A percentile compares a stretch with the other conserved stretches of the same genome.
phyloP scores from a whole-genome alignment of 768 basidiomycete species.

The Vishniacozyma victoriae region DNA sequence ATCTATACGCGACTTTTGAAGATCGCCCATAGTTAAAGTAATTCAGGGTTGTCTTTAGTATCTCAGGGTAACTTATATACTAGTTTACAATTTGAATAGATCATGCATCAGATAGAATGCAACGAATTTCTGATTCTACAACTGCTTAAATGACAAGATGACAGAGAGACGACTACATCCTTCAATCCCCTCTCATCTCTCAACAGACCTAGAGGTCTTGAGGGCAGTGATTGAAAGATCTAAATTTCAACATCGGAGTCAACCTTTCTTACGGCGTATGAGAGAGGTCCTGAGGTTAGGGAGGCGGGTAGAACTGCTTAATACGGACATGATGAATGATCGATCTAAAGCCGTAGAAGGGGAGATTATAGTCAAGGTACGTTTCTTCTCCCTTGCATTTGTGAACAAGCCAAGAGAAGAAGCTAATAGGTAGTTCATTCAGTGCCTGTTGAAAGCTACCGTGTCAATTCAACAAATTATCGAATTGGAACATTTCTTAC shows the following conservation, averaged over 20 bases:
- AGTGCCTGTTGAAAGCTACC: conserved; percentile 10
- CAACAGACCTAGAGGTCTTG: conserved; percentile 20
- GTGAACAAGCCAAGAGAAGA: background rate
- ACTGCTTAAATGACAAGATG: too few relatives aligned
- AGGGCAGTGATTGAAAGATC: conserved; percentile 14
- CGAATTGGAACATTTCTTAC: conserved; percentile 31
- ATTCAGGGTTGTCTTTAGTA: too few relatives aligned
- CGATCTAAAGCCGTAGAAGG: background rate
- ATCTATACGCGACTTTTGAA: too few relatives aligned
- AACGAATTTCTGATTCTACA: too few relatives aligned
- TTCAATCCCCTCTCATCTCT: conserved; percentile 18
- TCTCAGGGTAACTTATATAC: too few relatives aligned
- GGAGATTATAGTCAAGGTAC: too few relatives aligned
- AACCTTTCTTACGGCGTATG: conserved; percentile 25
- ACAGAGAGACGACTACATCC: too few relatives aligned
- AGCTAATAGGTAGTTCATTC: background rate
- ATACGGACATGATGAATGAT: background rate
- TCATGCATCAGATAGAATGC: too few relatives aligned
- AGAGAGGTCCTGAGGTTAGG: conserved; percentile 17
- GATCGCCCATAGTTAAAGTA: too few relatives aligned
- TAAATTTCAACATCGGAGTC: conserved; percentile 27
- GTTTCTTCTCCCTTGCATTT: too few relatives aligned
- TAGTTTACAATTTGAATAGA: too few relatives aligned
- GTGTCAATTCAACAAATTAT: conserved; percentile 17
- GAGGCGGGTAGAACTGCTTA: background rate